phyloP scores from a whole-genome alignment of 495 filamentous ascomycete genomes.

The Penicillium waksmanii region DNA sequence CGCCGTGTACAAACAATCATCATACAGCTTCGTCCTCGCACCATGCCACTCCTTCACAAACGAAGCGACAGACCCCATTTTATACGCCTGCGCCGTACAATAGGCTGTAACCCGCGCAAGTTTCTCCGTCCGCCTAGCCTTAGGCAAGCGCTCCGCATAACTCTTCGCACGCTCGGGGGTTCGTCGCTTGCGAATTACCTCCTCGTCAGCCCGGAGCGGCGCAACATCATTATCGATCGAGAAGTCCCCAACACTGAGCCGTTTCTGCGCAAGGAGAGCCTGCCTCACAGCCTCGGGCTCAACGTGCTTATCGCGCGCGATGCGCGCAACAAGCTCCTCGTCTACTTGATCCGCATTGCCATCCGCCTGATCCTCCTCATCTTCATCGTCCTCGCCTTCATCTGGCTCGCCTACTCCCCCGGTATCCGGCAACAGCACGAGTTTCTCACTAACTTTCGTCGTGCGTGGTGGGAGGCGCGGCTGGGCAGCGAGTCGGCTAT shows the following conservation, averaged over 20 bases:
- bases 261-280: slow-evolving; percentile 41
- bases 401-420: slow-evolving; percentile 40
- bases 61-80: slow-evolving; percentile 79
- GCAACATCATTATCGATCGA: slow-evolving; percentile 64
- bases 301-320: slow-evolving; percentile 41
- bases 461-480: slow-evolving; percentile 85
- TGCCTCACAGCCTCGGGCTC: slow-evolving; percentile 45
- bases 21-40: slow-evolving; percentile 97
- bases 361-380: slow-evolving; percentile 8
- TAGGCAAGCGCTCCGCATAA: slow-evolving; percentile 93
- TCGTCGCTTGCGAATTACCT: slow-evolving; percentile 64
- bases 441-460: slow-evolving; percentile 91
- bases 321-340: slow-evolving; percentile 44
- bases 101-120: slow-evolving; percentile 91
- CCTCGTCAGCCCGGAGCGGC: slow-evolving; percentile 81
- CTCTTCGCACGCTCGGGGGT: slow-evolving; percentile 74
- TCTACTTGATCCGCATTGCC: slow-evolving; percentile 52
- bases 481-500: slow-evolving; percentile 53
- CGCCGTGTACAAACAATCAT: slow-evolving; percentile 94
- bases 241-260: slow-evolving; percentile 50
- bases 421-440: slow-evolving; percentile 92
- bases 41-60: slow-evolving; percentile 89
- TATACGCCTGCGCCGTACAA: slow-evolving; percentile 92
- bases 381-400: slow-evolving; percentile 29
- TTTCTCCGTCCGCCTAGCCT: slow-evolving; percentile 83